A percentile compares a stretch with the other conserved stretches of the same genome.
phyloP scores from a whole-genome alignment of 2,329 filamentous ascomycete genomes.

The Beauveria sp. region DNA sequence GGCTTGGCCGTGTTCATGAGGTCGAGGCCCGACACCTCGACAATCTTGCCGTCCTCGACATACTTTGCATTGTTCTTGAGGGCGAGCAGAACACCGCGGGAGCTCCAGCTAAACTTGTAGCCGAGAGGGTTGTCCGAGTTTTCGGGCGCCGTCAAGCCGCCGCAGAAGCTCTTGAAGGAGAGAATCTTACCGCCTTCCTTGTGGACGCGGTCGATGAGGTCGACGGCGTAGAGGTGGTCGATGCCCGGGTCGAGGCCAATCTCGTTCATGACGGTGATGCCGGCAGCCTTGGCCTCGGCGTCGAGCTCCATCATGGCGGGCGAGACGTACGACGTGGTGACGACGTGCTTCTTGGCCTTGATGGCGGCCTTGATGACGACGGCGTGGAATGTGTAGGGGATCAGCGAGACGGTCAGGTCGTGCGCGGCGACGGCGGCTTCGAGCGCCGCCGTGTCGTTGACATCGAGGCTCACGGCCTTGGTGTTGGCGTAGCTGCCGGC shows the following conservation, averaged over 20 bases:
- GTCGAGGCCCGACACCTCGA: conserved; percentile 56
- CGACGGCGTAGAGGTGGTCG: conserved; percentile 72
- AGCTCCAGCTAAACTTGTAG: conserved; percentile 53
- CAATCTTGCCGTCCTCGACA: conserved; percentile 70
- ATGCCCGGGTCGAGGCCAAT: conserved; percentile 58
- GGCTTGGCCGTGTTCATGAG: conserved; percentile 85
- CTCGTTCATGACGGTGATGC: conserved; percentile 97
- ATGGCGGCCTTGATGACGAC: conserved; percentile 90
- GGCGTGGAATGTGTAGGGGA: conserved; percentile 87
- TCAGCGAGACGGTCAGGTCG: conserved; percentile 73
- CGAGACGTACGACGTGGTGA: conserved; percentile 90
- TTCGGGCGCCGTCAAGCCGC: conserved; percentile 65
- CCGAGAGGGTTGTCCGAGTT: conserved; percentile 81
- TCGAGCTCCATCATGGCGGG: conserved; percentile 89
- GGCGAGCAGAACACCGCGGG: conserved; percentile 77
- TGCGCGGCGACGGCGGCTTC: conserved; percentile 74
- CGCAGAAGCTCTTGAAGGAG: conserved; percentile 78
- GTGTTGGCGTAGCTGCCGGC: conserved; percentile 65
- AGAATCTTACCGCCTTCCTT: conserved; percentile 75
- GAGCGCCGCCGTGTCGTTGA: conserved; percentile 66
- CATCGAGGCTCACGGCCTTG: conserved; percentile 74
- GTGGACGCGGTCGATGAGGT: conserved; percentile 86
- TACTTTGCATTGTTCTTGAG: conserved; percentile 78
- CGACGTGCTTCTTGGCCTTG: conserved; percentile 88
- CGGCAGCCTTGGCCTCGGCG: conserved; percentile 73